Evolutionary conservation across 495 filamentous ascomycete genomes (phyloP).

Genomic region (Penicillium pancosmium): DNA sequence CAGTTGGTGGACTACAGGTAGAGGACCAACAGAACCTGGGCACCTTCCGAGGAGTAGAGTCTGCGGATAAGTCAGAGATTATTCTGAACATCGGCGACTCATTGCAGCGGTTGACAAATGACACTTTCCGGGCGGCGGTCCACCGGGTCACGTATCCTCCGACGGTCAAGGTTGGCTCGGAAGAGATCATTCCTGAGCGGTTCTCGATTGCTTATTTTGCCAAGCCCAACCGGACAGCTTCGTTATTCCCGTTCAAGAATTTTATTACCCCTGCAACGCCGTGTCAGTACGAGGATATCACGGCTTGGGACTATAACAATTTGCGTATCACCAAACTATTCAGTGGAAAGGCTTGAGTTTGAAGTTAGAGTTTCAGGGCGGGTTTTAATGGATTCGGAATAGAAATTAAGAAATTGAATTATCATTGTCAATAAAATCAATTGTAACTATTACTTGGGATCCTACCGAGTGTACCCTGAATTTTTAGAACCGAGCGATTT

Average conservation of each 20-base stretch:
- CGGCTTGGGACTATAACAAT: slow-evolving; percentile 37
- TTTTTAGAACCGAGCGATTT: too few relatives aligned
- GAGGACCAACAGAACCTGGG: slow-evolving; percentile 38
- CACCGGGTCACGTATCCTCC: slow-evolving; percentile 33
- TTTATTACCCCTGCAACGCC: slow-evolving; percentile 22
- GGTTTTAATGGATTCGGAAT: too few relatives aligned
- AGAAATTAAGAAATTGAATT: too few relatives aligned
- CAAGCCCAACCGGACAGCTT: slow-evolving; percentile 31
- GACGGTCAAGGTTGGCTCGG: slow-evolving; percentile 19
- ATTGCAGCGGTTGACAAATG: slow-evolving; percentile 64
- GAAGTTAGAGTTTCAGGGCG: background rate
- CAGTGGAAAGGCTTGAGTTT: slow-evolving; percentile 1
- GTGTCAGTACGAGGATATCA: slow-evolving; percentile 34
- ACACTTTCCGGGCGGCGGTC: slow-evolving; percentile 41
- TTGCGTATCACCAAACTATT: slow-evolving; percentile 25
- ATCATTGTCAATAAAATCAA: too few relatives aligned
- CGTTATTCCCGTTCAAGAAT: slow-evolving; percentile 23
- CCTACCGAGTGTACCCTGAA: too few relatives aligned
- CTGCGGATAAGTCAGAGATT: slow-evolving; percentile 52
- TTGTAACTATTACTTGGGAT: too few relatives aligned
- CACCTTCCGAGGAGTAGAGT: slow-evolving; percentile 45
- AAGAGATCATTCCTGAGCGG: slow-evolving; percentile 28
- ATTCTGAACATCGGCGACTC: slow-evolving; percentile 70
- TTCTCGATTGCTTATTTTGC: slow-evolving; percentile 41
- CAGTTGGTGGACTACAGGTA: slow-evolving; percentile 46